Base-by-base conservation (phyloP, 23 red algal species). In the Gracilariopsis chorda region DNA sequence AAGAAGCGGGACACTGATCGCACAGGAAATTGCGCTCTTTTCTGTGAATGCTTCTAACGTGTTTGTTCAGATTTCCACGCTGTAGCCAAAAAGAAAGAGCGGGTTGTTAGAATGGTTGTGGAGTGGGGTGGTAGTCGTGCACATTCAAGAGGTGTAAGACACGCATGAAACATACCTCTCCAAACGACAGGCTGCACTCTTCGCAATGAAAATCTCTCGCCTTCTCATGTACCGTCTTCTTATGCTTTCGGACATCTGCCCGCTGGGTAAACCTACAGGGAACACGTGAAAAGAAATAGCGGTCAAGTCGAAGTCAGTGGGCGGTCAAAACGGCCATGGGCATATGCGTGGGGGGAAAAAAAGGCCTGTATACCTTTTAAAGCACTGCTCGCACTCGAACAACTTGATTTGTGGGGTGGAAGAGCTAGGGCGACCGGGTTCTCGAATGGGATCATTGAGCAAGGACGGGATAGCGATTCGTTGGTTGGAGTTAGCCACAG, bases 41-140 rank as follows among this genome's bases (percentile, higher is more conserved):
- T 51, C 80, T 58, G 39, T 92, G 89, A 63, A 92, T 84, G 78
- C 78, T 84, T 62, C 89, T 30, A 23, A 92, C 36, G 27, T 92
- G 89, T 51, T 92, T 92, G 63, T 84, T 83, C 25, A 92, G 77
- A 63, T 92, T 89, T 44, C 85, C 85, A 14, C 70, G 65, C 82
- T 86, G 41, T 32, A 35, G 9, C 14, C 41, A 46, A 20, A 37
- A 5, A 72, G 3, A 72, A 45, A 75, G 1, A 35, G 34, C 42
- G 36, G 44, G 27, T 45, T 1, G 17, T n/a, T n/a, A n/a, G n/a
- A n/a, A n/a, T n/a, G n/a, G n/a, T n/a, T n/a, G n/a, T n/a, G n/a
- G n/a, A n/a, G n/a, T n/a, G n/a, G n/a, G n/a, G n/a, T n/a, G n/a
- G n/a, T n/a, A n/a, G n/a, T n/a, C n/a, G n/a, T n/a, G n/a, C n/a